These are phyloP conservation scores for Telfairia occidentalis DNA, from an alignment of 331 rosid genomes.

Conservation along the genomic window DNA sequence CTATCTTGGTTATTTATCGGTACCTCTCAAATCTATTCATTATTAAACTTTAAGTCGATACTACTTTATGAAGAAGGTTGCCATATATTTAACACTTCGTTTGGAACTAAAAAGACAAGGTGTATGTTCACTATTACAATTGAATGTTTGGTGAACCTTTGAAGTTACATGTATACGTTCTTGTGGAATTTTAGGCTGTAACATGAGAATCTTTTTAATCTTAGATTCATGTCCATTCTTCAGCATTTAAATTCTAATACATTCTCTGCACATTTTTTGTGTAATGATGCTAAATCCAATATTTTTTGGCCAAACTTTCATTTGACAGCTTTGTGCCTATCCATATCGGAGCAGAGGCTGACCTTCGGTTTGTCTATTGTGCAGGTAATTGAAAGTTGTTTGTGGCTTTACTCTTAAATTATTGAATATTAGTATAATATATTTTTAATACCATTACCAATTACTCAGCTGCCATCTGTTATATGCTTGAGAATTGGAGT, in stretches of 20 bases:
- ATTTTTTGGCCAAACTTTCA: background rate
- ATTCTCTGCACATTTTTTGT: constrained; percentile 1
- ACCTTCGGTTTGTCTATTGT: constrained; percentile 82
- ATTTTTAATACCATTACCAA: constrained; percentile 18
- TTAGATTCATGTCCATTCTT: background rate
- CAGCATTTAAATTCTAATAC: background rate
- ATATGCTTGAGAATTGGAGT: constrained; percentile 75
- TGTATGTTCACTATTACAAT: background rate
- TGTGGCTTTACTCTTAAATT: constrained; percentile 7
- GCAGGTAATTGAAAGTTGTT: constrained; percentile 50
- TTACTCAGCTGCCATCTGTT: constrained; percentile 71
- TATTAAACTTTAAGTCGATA: background rate
- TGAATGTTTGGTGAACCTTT: background rate
- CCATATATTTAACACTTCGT: background rate
- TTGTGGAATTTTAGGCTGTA: background rate
- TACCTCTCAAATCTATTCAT: background rate
- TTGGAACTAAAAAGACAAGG: background rate
- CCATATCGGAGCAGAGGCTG: constrained; percentile 75
- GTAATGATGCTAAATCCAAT: background rate
- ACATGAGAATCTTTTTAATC: background rate
- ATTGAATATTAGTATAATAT: constrained; percentile 10
- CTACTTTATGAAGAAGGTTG: background rate
- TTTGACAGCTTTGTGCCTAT: constrained; percentile 74
- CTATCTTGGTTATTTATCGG: background rate
- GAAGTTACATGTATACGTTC: background rate